Conservation (phyloP, 1,284 basidiomycete species). For the Puccinia hordei region DNA sequence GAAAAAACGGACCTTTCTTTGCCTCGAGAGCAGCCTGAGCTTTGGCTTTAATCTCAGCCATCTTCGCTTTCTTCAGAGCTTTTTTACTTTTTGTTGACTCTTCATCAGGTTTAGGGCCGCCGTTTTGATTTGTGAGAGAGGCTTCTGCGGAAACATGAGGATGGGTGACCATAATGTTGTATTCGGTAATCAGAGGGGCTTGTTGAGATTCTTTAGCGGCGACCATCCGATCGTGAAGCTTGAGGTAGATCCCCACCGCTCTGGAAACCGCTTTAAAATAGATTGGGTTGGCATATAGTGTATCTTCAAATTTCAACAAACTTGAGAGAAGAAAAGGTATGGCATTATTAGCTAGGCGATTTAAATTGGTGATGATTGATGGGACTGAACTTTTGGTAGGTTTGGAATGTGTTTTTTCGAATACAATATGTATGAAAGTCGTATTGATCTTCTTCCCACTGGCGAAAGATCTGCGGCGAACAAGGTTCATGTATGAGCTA, state of each 20-base stretch:
- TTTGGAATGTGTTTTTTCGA: conserved; percentile 81
- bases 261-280: conserved; percentile 34
- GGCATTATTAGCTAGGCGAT: not conserved
- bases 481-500: not conserved
- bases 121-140: not conserved
- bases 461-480: conserved; percentile 24
- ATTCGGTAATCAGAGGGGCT: conserved; percentile 34
- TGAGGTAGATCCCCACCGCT: conserved; percentile 30
- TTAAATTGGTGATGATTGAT: not conserved
- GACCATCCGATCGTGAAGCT: conserved; percentile 35
- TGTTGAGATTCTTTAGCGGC: not conserved
- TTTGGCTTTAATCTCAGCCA: conserved; percentile 47
- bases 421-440: conserved; percentile 97
- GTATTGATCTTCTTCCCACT: conserved; percentile 77
- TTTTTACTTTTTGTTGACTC: conserved; percentile 38
- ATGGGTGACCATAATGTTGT: conserved; percentile 25
- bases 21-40: conserved; percentile 44
- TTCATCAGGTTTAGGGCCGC: not conserved
- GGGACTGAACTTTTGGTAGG: conserved; percentile 66
- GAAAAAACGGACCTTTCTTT: conserved; percentile 36
- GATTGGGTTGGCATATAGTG: conserved; percentile 18
- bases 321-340: conserved; percentile 6
- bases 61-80: conserved; percentile 45
- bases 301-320: conserved; percentile 47
- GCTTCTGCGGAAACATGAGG: not conserved